These are phyloP conservation scores for Phaeodactylum tricornutum DNA, from an alignment of 108 stramenopile species.

Conservation along the genomic window DNA sequence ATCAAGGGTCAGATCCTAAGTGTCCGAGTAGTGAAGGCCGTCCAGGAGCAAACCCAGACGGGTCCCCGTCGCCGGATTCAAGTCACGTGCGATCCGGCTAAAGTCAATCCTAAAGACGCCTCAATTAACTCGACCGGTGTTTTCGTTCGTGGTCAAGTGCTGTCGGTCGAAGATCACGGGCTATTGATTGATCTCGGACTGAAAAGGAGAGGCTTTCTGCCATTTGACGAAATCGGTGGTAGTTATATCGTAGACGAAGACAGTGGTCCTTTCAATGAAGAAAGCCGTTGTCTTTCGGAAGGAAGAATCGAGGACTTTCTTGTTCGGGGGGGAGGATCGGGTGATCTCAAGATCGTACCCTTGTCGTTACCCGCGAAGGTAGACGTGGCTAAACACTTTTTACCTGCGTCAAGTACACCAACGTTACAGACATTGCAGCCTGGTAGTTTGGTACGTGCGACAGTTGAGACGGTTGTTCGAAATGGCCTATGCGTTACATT, in stretches of 20 bases:
- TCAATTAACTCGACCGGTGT: background rate
- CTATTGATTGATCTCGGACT: slow-evolving; percentile 62
- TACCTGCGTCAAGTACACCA: slow-evolving; percentile 13
- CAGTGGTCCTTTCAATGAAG: slow-evolving; percentile 10
- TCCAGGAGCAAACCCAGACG: slow-evolving; percentile 25
- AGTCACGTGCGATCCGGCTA: slow-evolving; percentile 42
- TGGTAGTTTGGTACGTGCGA: slow-evolving; percentile 52
- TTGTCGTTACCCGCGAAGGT: slow-evolving; percentile 19
- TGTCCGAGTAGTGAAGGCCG: slow-evolving; percentile 47
- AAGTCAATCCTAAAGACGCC: slow-evolving; percentile 32
- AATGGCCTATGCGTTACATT: slow-evolving; percentile 79
- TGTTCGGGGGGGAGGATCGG: background rate
- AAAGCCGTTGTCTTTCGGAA: slow-evolving; percentile 14
- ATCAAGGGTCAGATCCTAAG: slow-evolving; percentile 44
- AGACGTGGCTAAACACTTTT: slow-evolving; percentile 12
- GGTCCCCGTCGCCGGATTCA: slow-evolving; percentile 56
- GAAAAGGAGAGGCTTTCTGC: slow-evolving; percentile 42
- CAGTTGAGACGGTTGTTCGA: slow-evolving; percentile 56
- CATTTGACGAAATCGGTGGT: slow-evolving; percentile 52
- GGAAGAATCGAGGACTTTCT: slow-evolving; percentile 14
- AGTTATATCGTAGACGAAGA: slow-evolving; percentile 26
- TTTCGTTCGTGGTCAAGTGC: slow-evolving; percentile 46
- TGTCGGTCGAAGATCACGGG: slow-evolving; percentile 72
- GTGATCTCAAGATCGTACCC: slow-evolving; percentile 9
- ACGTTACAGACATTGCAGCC: slow-evolving; percentile 42